These are phyloP conservation scores for Scheffersomyces titani DNA, from an alignment of 1,139 yeast genomes.

Conservation along the genomic window DNA sequence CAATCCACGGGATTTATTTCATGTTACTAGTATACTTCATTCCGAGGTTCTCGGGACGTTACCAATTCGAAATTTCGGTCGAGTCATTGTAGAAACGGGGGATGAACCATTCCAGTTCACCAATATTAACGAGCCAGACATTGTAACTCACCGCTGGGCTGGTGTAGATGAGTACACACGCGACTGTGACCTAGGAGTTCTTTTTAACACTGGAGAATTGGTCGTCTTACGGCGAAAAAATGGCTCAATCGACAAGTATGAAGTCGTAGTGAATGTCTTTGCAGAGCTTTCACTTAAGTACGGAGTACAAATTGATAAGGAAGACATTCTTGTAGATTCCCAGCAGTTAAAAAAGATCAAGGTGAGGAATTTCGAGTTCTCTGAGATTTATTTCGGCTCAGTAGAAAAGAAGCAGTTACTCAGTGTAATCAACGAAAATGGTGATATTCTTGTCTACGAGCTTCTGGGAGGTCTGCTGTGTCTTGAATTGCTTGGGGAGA, in stretches of 20 bases:
- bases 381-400: constrained; percentile 11
- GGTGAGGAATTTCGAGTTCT: constrained; percentile 32
- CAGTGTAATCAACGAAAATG: constrained; percentile 17
- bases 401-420: constrained; percentile 12
- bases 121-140: constrained; percentile 34
- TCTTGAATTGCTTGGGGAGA: constrained; percentile 6
- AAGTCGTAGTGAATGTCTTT: constrained; percentile 28
- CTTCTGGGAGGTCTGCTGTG: constrained; percentile 13
- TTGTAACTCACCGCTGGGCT: constrained; percentile 41
- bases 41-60: constrained; percentile 28
- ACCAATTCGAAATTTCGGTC: constrained; percentile 32
- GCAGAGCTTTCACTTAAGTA: constrained; percentile 26
- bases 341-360: constrained; percentile 24
- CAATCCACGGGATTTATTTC: constrained; percentile 32
- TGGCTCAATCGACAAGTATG: constrained; percentile 23
- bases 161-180: constrained; percentile 22
- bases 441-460: constrained; percentile 19
- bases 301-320: constrained; percentile 11
- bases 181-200: constrained; percentile 34
- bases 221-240: constrained; percentile 31
- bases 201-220: constrained; percentile 43
- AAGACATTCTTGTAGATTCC: constrained; percentile 10
- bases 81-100: constrained; percentile 25
- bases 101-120: constrained; percentile 33
- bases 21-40: constrained; percentile 27